These are phyloP conservation scores for Comarum palustre DNA, from an alignment of 306 rosid species.

Conservation along the genomic window DNA sequence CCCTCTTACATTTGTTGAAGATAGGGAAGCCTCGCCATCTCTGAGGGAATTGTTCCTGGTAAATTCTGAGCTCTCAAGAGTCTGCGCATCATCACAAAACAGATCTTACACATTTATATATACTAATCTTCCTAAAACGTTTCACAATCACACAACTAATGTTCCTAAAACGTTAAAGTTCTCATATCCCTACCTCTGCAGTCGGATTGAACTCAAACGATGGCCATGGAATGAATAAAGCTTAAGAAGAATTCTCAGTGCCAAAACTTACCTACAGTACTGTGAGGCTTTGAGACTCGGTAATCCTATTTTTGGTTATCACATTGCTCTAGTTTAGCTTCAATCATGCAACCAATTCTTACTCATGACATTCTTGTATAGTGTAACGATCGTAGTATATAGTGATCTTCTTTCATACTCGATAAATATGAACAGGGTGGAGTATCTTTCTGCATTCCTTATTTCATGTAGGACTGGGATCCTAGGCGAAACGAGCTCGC, in stretches of 20 bases:
- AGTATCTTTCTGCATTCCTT: too few species aligned
- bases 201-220: neutral
- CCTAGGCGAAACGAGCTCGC: neutral
- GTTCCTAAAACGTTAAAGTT: too few species aligned
- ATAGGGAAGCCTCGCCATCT: conserved; percentile 38
- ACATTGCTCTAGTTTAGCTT: neutral
- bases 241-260: neutral
- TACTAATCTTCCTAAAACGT: neutral
- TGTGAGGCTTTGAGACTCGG: too few species aligned
- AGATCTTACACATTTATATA: neutral
- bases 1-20: conserved; percentile 51
- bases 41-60: conserved; percentile 51
- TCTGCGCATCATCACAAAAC: conserved; percentile 28
- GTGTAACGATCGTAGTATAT: too few species aligned
- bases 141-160: neutral
- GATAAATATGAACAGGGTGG: too few species aligned
- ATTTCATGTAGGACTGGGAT: neutral
- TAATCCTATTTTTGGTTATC: too few species aligned
- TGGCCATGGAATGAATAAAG: neutral
- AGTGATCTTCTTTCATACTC: too few species aligned
- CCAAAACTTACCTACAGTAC: neutral
- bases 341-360: neutral
- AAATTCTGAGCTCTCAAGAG: conserved; percentile 43
- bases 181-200: too few species aligned
- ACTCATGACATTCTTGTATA: too few species aligned